These are phyloP conservation scores for Mrakia frigida DNA, from an alignment of 768 basidiomycete genomes.

Conservation along the genomic window DNA sequence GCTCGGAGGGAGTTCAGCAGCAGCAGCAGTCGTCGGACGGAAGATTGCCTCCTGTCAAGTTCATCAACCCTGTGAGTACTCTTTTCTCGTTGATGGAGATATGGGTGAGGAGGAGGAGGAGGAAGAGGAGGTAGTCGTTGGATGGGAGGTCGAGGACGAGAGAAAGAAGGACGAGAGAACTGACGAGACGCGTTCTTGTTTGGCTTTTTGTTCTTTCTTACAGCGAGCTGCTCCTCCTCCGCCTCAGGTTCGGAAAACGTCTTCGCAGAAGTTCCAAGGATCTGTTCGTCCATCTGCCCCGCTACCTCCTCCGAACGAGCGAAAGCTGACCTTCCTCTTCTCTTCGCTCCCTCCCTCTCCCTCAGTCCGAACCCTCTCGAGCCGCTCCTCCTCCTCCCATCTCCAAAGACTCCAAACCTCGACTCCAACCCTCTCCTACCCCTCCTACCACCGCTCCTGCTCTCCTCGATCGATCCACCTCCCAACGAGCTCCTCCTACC, in stretches of 20 bases:
- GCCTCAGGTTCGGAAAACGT: slow-evolving; percentile 14
- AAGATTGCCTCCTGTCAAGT: slow-evolving; percentile 4
- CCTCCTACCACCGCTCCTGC: slow-evolving; percentile 40
- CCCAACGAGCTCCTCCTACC: slow-evolving; percentile 72
- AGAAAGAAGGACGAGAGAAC: no score
- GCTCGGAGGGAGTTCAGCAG: slow-evolving; percentile 14
- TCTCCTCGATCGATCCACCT: slow-evolving; percentile 52
- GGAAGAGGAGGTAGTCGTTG: not conserved
- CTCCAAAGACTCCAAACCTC: slow-evolving; percentile 36
- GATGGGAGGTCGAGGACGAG: no score
- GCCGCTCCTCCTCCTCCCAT: slow-evolving; percentile 38
- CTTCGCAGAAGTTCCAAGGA: not conserved
- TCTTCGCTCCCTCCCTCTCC: not conserved
- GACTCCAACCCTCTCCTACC: slow-evolving; percentile 32
- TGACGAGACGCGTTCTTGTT: not conserved
- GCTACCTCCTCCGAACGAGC: not conserved
- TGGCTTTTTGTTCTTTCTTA: slow-evolving; percentile 2
- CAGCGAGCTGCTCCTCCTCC: slow-evolving; percentile 41
- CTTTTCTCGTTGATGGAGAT: not conserved
- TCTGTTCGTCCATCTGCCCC: not conserved
- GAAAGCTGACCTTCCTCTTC: not conserved
- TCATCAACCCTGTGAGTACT: slow-evolving; percentile 8
- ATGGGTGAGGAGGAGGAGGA: no score
- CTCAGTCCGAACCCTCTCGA: slow-evolving; percentile 35
- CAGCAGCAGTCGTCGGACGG: slow-evolving; percentile 5